Percentiles rank a stretch among this genome's conserved stretches.
These are phyloP conservation scores for Heliocybe sulcata DNA, from an alignment of 1,284 basidiomycete genomes.

Conservation along the genomic window DNA sequence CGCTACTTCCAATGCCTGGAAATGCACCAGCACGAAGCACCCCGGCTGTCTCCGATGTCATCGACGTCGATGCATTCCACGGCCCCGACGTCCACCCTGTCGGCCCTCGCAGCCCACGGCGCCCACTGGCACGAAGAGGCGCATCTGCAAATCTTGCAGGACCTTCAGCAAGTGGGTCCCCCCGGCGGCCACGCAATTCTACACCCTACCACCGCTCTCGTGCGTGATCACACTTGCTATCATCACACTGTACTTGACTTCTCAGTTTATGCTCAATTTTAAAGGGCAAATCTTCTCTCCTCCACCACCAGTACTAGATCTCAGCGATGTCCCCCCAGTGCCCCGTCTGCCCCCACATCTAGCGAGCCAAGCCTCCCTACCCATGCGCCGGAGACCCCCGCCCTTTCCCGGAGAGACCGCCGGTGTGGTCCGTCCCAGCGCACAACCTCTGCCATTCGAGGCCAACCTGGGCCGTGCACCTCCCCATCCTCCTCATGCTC, in stretches of 20 bases:
- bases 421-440: constrained; percentile 31
- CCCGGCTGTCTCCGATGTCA: constrained; percentile 14
- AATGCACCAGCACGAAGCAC: background rate
- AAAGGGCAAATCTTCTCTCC: constrained; percentile 17
- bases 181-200: background rate
- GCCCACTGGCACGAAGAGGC: background rate
- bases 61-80: constrained; percentile 24
- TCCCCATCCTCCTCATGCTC: constrained; percentile 12
- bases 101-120: constrained; percentile 3
- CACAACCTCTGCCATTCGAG: constrained; percentile 39
- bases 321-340: constrained; percentile 17
- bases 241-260: constrained; percentile 18
- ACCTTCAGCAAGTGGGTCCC: constrained; percentile 11
- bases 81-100: constrained; percentile 20
- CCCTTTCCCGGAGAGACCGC: constrained; percentile 13
- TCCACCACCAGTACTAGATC: constrained; percentile 33
- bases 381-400: constrained; percentile 16
- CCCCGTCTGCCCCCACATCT: constrained; percentile 34
- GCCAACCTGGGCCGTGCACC: constrained; percentile 18
- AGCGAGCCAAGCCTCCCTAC: constrained; percentile 12
- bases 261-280: background rate
- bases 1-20: background rate
- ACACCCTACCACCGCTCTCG: background rate
- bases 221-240: constrained; percentile 2
- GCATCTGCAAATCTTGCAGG: constrained; percentile 18